phyloP scores from a whole-genome alignment of 192 early-diverging fungal genomes.

The Entrophospora sp. region DNA sequence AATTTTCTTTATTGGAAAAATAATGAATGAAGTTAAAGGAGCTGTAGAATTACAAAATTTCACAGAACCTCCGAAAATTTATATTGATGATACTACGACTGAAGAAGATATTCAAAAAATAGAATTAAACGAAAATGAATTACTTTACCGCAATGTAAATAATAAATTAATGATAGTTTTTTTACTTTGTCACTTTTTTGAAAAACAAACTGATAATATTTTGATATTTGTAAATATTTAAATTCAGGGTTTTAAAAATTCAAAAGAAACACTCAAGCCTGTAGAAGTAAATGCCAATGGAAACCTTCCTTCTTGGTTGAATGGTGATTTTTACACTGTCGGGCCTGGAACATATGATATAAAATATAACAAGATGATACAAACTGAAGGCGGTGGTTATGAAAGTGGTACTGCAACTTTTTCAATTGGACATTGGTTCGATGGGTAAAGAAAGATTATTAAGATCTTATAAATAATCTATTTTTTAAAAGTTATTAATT shows the following conservation, averaged over 20 bases:
- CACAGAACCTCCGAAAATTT: no score
- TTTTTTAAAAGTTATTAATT: neutral
- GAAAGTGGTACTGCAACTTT: conserved; percentile 62
- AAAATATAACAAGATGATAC: conserved; percentile 50
- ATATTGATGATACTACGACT: no score
- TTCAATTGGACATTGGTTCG: conserved; percentile 63
- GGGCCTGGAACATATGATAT: conserved; percentile 62
- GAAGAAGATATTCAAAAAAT: no score
- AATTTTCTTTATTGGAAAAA: no score
- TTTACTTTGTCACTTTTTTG: no score
- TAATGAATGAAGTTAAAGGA: no score
- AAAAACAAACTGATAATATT: no score
- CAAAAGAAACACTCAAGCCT: conserved; percentile 18
- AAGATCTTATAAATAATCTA: neutral
- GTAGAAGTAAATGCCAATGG: conserved; percentile 45
- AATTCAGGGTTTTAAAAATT: conserved; percentile 6
- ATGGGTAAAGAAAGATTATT: conserved; percentile 35
- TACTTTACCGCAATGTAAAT: no score
- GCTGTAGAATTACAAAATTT: no score
- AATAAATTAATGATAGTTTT: no score
- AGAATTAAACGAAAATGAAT: no score
- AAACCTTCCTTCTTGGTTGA: conserved; percentile 54
- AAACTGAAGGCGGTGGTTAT: conserved; percentile 41
- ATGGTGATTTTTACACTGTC: conserved; percentile 54
- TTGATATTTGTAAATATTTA: no score